Conservation (phyloP, 345 rosid species). For the Murraya paniculata region DNA sequence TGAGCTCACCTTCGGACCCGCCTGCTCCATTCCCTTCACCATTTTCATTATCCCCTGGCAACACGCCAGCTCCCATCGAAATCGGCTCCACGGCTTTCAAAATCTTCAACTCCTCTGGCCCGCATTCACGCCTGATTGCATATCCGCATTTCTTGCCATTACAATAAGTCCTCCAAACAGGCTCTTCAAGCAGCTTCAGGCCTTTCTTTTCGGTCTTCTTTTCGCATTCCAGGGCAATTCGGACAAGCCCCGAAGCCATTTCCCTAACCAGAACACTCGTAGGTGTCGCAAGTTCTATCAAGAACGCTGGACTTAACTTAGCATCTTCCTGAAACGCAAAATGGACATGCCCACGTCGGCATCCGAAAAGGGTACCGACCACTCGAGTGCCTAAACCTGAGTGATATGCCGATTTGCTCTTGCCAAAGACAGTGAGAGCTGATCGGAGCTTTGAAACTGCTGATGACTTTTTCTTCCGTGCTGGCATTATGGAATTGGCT, state of each 20-base stretch:
- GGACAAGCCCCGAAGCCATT: conserved; percentile 91
- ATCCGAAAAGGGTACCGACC: conserved; percentile 81
- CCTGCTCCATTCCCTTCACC: conserved; percentile 25
- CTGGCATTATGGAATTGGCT: conserved; percentile 11
- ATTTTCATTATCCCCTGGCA: conserved; percentile 43
- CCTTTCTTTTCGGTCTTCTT: conserved; percentile 44
- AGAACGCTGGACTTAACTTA: conserved; percentile 51
- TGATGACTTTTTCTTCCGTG: conserved; percentile 34
- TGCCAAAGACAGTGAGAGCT: conserved; percentile 45
- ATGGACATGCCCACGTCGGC: conserved; percentile 82
- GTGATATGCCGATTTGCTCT: conserved; percentile 22
- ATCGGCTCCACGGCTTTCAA: conserved; percentile 76
- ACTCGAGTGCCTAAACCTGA: conserved; percentile 58
- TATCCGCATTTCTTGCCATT: conserved; percentile 88
- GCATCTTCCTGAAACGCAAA: conserved; percentile 81
- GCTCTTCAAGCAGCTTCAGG: conserved; percentile 57
- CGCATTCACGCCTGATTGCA: conserved; percentile 65
- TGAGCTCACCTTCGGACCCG: conserved; percentile 77
- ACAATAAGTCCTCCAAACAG: conserved; percentile 78
- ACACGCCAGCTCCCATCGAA: conserved; percentile 94
- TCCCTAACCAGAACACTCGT: conserved; percentile 78
- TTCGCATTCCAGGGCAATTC: conserved; percentile 82
- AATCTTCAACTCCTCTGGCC: conserved; percentile 61
- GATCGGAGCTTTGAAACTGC: conserved; percentile 59
- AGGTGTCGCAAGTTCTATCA: conserved; percentile 79